Base-by-base conservation (phyloP, 352 stramenopile genomes). In the Phytopythium chamaehyphon region DNA sequence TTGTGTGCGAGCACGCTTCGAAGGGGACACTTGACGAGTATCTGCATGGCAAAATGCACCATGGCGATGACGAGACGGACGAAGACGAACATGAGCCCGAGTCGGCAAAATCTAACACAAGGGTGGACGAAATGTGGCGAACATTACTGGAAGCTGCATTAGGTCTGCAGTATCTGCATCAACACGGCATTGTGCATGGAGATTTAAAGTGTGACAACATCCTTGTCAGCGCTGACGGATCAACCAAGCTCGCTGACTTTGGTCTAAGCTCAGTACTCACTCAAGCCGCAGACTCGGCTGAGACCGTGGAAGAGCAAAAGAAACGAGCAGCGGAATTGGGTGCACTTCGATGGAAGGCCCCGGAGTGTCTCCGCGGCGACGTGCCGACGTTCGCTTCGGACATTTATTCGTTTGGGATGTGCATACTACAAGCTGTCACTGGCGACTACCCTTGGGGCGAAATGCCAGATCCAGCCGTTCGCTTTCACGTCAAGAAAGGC, bases 171-270 rank as follows among this genome's bases (percentile, higher is more conserved):
- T 73, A 73, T 48, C 51, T 73, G 6, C 64, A 73, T 7, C 59
- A 70, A 11, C 61, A 67, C 43, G 65, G 59, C 15, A 61, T 73
- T 35, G 61, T 70, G 26, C 64, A 73, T 44, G 64, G 61, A 1
- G 61, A 73, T 26, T 51, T 73, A 22, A 73, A 73, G 56, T 73
- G 64, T 26, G 60, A 70, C 61, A 73, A 73, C 51, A 70, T 73
- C 47, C 54, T 73, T 31, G 61, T 73, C 11, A 48, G 39, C 33
- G 61, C 57, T 24, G 61, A 70, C 42, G 61, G 61, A 9, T 64
- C 51, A 3, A 57, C 61, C 19, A 70, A 67, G 36, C 54, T 73
- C 6, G 59, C 64, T 0, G 64, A 73, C 44, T 73, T 73, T 60
- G 64, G 64, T 1, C 46, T 73, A 8, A 70, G 61, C 31, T 59